Base-by-base conservation (phyloP, 2,329 filamentous ascomycete genomes). In the Drechslerella dactyloides region DNA sequence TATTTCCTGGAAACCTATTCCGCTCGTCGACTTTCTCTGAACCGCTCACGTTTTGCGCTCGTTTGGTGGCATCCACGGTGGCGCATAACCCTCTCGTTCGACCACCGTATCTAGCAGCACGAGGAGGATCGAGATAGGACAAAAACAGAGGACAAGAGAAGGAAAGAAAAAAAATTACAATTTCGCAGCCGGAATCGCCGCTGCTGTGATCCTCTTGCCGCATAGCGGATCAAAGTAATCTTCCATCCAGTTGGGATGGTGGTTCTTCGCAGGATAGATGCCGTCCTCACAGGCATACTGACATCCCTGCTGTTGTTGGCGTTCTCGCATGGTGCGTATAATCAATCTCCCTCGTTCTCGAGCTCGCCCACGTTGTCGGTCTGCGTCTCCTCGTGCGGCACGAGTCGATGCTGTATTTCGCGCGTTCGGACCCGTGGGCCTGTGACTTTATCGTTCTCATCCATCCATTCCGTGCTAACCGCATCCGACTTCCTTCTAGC, bases 401-500 rank as follows among this genome's bases (percentile, higher is more conserved):
- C 40, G 40, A 10, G 13, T 44, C 40, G 10, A 7, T 5, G 40
- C 13, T 44, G 10, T 10, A n/a, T 37, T n/a, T 17, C 6, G 21
- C 48, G 19, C n/a, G 48, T 23, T 24, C 48, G 24, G 48, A 5
- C 44, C 17, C 6, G 7, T 6, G 44, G 17, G 6, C 44, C 24
- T 24, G 48, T 23, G 21, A 21, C 6, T 52, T 21, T 13, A 24
- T 8, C 5, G 40, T n/a, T 10, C 13, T n/a, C 13, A 17, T 21
- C n/a, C 44, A 23, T 6, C 11, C n/a, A 23, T 23, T 15, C 19
- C 8, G n/a, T 11, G 5, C 44, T 48, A 42, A n/a, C 30, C 35
- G 30, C 54, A 40, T 56, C 69, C 24, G 44, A 72, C 17, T 17
- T 23, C 54, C 27, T n/a, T 69, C 51, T 79, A 86, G 89, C 87